Base-by-base conservation (phyloP, 306 rosid genomes). In the Dryas drummondii region DNA sequence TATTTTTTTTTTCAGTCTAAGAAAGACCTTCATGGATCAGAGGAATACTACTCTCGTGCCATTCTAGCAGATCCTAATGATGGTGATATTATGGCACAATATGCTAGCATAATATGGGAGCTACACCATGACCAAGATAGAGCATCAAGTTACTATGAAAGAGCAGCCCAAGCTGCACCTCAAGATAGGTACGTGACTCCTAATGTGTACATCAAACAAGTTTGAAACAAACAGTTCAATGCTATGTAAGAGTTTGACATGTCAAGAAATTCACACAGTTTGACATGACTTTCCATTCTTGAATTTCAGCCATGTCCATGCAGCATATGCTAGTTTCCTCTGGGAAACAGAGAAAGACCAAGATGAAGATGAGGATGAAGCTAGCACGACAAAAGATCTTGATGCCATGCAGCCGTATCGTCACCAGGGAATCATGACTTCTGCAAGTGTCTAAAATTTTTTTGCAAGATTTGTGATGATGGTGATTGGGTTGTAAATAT, bases 51-150 rank as follows among this genome's bases (percentile, higher is more conserved):
- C 83, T 90, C 96, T 3, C 82, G 97, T 51, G 93, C 98, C 61
- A 90, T 90, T 26, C 74, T 92, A 16, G 93, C 89, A 0, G 97
- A 89, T 67, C 89, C 99, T 3, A 53, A 80, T 32, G 97, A 94
- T 46, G 99, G 99, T 48, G 91, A 87, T 49, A 68, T 88, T 53
- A 27, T 94, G 50, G 91, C 97, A 19, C 89, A 86, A 53, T 92
- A 94, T 52, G 99, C 97, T 5, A 90, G 84, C 70, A 46, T 94
- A 45, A 82, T 90, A 15, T 94, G 97, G 99, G 97, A 94, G 76
- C 52, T 87, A 4, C 90, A 90, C 73, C 86, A 79, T 26, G 96
- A 92, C 72, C 81, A 85, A 78, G 87, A 86, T 63, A 84, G 86
- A 79, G 99, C 99, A 15, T 66, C 83, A 1, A 55, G 75, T 82